Base-by-base conservation (phyloP, 2,329 filamentous ascomycete species). In the Nigrospora oryzae region DNA sequence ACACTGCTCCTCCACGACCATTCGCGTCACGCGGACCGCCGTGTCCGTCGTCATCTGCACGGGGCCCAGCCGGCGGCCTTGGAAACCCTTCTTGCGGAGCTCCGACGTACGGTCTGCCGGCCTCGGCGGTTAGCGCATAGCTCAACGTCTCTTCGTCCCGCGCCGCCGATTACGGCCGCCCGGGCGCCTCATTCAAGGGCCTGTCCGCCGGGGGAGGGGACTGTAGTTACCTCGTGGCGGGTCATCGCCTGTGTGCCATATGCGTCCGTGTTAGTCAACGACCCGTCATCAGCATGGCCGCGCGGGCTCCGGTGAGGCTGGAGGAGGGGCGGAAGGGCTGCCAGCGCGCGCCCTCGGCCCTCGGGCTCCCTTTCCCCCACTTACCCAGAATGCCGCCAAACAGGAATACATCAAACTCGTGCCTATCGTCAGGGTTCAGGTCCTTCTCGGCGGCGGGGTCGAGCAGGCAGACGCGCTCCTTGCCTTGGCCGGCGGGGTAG, bases 11-110 rank as follows among this genome's bases (percentile, higher is more conserved):
- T 95, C 86, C 11, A 90, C 82, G 6, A 97, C 86, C 55, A 94
- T 84, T 52, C 93, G 80, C 31, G 93, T 97, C 38, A 96, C 91
- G 53, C 93, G 79, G 42, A 96, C 93, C 5, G 93, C 93, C 16
- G 93, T 98, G 63, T 98, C 93, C 5, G 93, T 98, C 3, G 93
- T 97, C 91, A 98, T 96, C 66, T 98, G 93, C 56, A 90, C 84
- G 8, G 91, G 88, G 0, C 93, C 93, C 30, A 98, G 73, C 46
- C 93, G 78, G 43, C 93, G 82, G 46, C 91, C 89, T 46, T 83
- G 74, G 57, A 95, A 98, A 3, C 93, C 93, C 63, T 97, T 95
- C 66, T 88, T 89, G 43, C 93, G 82, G 56, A 98, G 71, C 64
- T 98, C 93, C n/a, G 87, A 91, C 5, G 93, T 98, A 50, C 93